Percentiles rank a stretch among this genome's conserved stretches.
Evolutionary conservation across 2,329 filamentous ascomycete genomes (phyloP).

Genomic region (Harringtonia aguacate): DNA sequence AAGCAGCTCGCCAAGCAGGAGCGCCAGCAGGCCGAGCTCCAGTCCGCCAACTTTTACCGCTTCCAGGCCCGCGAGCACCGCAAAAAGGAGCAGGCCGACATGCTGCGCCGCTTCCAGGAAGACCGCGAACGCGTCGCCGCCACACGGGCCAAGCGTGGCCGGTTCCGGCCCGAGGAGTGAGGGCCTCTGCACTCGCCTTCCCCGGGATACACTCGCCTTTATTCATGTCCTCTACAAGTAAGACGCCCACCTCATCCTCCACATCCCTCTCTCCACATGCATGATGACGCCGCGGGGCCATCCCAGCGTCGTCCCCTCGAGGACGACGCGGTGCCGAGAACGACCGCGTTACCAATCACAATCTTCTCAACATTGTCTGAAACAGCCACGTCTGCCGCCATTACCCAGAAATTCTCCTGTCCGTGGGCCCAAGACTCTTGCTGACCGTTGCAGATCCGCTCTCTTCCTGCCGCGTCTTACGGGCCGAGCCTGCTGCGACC

Average conservation of each 20-base stretch:
- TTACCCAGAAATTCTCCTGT: too few relatives aligned
- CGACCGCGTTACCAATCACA: slow-evolving; percentile 28
- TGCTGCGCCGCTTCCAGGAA: slow-evolving; percentile 65
- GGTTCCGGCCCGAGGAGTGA: slow-evolving; percentile 42
- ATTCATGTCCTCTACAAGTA: background rate
- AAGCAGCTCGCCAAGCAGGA: slow-evolving; percentile 54
- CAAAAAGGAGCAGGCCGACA: slow-evolving; percentile 61
- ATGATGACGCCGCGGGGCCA: slow-evolving; percentile 30
- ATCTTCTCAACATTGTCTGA: slow-evolving; percentile 25
- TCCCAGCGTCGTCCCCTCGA: slow-evolving; percentile 15
- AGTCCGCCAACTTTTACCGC: slow-evolving; percentile 69
- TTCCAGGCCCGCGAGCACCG: slow-evolving; percentile 74
- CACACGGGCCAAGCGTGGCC: slow-evolving; percentile 57
- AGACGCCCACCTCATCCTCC: background rate
- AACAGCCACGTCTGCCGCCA: too few relatives aligned
- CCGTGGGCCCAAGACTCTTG: too few relatives aligned
- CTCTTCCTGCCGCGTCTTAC: too few relatives aligned
- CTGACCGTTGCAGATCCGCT: too few relatives aligned
- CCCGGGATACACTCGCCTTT: background rate
- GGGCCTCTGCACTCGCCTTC: background rate
- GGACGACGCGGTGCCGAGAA: slow-evolving; percentile 31
- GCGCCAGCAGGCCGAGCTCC: slow-evolving; percentile 47
- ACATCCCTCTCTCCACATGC: background rate
- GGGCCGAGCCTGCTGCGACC: too few relatives aligned
- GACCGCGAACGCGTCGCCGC: slow-evolving; percentile 61